Base-by-base conservation (phyloP, 2,329 filamentous ascomycete species). In the Beauveria medogensis region DNA sequence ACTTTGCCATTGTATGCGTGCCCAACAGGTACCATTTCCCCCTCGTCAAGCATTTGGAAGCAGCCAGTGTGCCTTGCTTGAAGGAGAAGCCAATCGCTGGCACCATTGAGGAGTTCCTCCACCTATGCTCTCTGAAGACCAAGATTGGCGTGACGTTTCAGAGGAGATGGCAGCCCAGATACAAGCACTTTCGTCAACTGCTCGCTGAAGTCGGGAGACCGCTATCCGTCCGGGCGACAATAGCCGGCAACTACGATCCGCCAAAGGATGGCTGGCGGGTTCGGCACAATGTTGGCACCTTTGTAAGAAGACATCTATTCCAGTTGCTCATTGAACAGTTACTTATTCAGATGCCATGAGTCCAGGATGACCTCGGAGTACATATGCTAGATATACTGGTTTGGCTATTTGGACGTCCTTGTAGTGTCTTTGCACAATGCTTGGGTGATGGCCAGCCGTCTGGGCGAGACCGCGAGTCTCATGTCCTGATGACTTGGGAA, bases 371-470 rank as follows among this genome's bases (percentile, higher is more conserved):
- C n/a, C 34, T 58, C 4, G 55, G 55, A n/a, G 55, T 58, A 9
- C 55, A 58, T 16, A 58, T 58, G 46, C 46, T 58, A 8, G 55
- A 58, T 51, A 22, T 41, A 9, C n/a, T 58, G 28, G 46, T 58
- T 14, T 58, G 55, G 55, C 55, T 58, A 8, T 58, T 58, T n/a
- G 55, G 55, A 14, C 55, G 55, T 6, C 55, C 55, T 14, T 28
- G 22, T 8, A 51, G n/a, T 7, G 55, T 58, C 12, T 43, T 50
- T 40, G 46, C 44, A 5, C 55, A 41, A 20, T 41, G 55, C 16
- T 12, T 58, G 18, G 43, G 28, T 28, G 43, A 58, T 28, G 55
- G 30, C n/a, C 46, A 22, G 12, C 22, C 24, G 2, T 40, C 55
- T 5, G 46, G 40, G 22, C 55, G 55, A 24, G 55, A 58, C 34